A percentile compares a stretch with the other conserved stretches of the same genome.
Conservation (phyloP, 75 land plant genomes). For the Cunninghamia lanceolata region DNA sequence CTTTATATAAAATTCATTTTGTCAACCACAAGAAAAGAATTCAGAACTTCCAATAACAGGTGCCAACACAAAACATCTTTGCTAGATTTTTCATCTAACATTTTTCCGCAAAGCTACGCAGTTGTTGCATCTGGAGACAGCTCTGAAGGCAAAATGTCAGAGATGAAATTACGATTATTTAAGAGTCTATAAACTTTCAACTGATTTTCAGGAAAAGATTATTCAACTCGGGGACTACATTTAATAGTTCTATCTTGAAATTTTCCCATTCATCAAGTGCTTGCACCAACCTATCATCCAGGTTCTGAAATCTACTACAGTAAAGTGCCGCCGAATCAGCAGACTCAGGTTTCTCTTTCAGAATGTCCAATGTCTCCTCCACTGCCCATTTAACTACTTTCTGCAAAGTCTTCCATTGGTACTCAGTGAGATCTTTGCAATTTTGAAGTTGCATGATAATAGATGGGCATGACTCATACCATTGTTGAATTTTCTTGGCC, state of each 20-base stretch:
- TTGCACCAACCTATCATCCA: not conserved
- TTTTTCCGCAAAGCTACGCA: too few relatives aligned
- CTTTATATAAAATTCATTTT: too few relatives aligned
- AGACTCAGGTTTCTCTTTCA: not conserved
- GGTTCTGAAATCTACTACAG: not conserved
- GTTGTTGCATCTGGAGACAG: too few relatives aligned
- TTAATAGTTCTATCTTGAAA: not conserved
- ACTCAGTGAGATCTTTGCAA: not conserved
- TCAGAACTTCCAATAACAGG: too few relatives aligned
- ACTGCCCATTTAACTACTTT: not conserved
- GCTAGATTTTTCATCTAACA: too few relatives aligned
- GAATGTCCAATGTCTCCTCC: not conserved
- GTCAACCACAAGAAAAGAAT: too few relatives aligned
- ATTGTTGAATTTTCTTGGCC: not conserved
- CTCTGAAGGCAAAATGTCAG: not conserved
- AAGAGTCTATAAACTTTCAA: not conserved
- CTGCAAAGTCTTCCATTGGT: not conserved
- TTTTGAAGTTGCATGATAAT: not conserved
- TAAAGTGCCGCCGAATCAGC: not conserved
- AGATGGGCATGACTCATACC: constrained; percentile 1
- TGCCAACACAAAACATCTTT: too few relatives aligned
- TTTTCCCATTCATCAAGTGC: not conserved
- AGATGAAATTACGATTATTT: not conserved
- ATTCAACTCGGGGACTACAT: not conserved
- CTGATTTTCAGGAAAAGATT: not conserved